Evolutionary conservation across 2,329 filamentous ascomycete species (phyloP), one percentile per base, ranked within the genome.

Genomic region (Fusarium lyarnte): DNA sequence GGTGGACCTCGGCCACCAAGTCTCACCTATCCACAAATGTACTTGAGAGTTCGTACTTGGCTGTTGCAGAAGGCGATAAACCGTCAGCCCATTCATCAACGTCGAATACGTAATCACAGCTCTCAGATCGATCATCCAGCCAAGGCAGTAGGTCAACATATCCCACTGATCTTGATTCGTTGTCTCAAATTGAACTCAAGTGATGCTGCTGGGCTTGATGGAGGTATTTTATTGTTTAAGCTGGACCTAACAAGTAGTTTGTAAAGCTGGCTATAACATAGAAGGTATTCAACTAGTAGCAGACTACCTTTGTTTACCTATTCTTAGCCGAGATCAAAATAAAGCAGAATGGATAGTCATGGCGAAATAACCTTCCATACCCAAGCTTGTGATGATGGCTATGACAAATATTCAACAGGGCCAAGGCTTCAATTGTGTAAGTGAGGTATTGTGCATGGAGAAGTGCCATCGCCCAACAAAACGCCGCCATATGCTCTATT

Each of bases 401-500:
- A 27, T 33, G 8, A 5, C 29, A n/a, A 53, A 39, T 17, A 38
- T 27, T 27, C 25, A 39, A n/a, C 23, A 38, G 49, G 49, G 12
- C 49, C 23, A 71, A 33, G 23, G 27, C 17, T 58, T 45, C n/a
- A 33, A 14, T 41, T 41, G 29, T 41, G 33, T 25, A 27, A 38
- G 29, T 25, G 31, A 23, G 45, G n/a, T 43, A 45, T 27, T 43
- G 38, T 45, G 21, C 47, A 67, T 42, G 49, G 58, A n/a, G 35
- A 55, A 17, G 33, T 33, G 31, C 13, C 29, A 27, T 63, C 29
- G 17, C 23, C 49, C 31, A 31, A 29, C 39, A 47, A 45, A 71
- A 71, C 67, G 67, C 67, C 67, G 39, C 35, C 38, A 55, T 45
- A 47, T 66, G 46, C 46, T n/a, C 27, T 35, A 45, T 49, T 25